Base-by-base conservation (phyloP, 1,139 yeast genomes). In the Ogataea hybrid region DNA sequence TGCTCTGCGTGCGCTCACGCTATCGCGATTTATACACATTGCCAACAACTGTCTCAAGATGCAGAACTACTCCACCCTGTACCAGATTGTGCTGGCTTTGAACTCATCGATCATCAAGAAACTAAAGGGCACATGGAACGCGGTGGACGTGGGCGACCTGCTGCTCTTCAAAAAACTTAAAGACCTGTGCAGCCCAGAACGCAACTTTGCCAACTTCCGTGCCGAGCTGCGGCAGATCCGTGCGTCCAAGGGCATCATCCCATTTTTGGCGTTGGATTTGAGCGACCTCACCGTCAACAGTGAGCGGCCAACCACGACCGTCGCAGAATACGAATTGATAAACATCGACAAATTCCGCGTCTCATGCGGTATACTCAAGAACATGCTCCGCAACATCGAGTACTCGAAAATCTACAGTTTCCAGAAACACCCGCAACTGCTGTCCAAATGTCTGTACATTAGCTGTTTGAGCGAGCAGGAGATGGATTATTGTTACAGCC, bases 51-150 rank as follows among this genome's bases (percentile, higher is more conserved):
- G 92, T 61, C 67, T 68, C 52, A 62, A 58, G n/a, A 60, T 84
- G 44, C 97, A 89, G 60, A 92, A 92, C 63, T 89, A 71, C 59
- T 80, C 95, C 6, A 84, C 97, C 0, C 69, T 88, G 63, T 84
- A 89, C 84, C 96, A 90, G 63, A 79, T 92, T 32, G 74, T 87
- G 25, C 68, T 90, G 41, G 97, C 96, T 0, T 69, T 92, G 51
- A 82, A 85, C n/a, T 81, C 94, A 1, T 81, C 77, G 29, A 75
- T 77, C 43, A 73, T 89, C 25, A 77, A 74, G 57, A 71, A 71
- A 46, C 69, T 86, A 53, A 74, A 71, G 39, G 75, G 71, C n/a
- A 88, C 96, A 1, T 89, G 97, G 96, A 71, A 76, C 46, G 65
- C 71, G 41, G 68, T 90, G 32, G 57, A 70, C 35, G 69, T 79